Evolutionary conservation across 2,329 filamentous ascomycete species (phyloP), one percentile per base, ranked within the genome.

Genomic region (Xylariomycetidae sp.): DNA sequence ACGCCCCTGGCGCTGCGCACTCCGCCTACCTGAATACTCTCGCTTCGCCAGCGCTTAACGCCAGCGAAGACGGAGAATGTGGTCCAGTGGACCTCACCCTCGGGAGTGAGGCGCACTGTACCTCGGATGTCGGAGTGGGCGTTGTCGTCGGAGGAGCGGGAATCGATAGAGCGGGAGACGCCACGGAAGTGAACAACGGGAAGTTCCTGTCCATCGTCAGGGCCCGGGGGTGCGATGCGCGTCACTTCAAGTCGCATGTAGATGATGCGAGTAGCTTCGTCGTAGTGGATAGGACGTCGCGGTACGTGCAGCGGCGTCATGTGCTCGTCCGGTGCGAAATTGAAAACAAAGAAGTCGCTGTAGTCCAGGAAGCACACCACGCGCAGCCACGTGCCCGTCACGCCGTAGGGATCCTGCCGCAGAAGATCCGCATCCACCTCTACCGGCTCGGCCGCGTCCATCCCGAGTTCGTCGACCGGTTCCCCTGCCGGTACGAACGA

Each of bases 51-150:
- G 15, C 82, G 65, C 49, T 83, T 77, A 43, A 84, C 69, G 29
- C 80, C 78, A 44, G 70, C 61, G 42, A 68, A 66, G 10, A 86
- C 67, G 2, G 76, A 82, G 33, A 76, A 74, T 0, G 76, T 80
- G 2, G 79, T 85, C 85, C 85, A 89, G 26, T 80, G 65, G 4
- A 89, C 76, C 42, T 87, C 82, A 9, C 82, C 82, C 42, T 85
- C 70, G 9, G 67, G 67, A 0, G 82, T 88, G 43, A 81, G 59
- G 9, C 79, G 65, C 1, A 84, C 82, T 1, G 61, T 62, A 77
- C 79, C 83, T 64, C 70, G 65, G 35, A 86, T 70, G 18, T 68
- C 68, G 1, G 77, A 82, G 46, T 80, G 79, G 14, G 78, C 77
- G 50, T 85, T 82, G 4, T 79, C 74, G 50, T 86, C 80, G 68